Percentiles rank a stretch among this genome's conserved stretches.
These are phyloP conservation scores for Annulohypoxylon moriforme DNA, from an alignment of 495 filamentous ascomycete genomes.

Conservation along the genomic window DNA sequence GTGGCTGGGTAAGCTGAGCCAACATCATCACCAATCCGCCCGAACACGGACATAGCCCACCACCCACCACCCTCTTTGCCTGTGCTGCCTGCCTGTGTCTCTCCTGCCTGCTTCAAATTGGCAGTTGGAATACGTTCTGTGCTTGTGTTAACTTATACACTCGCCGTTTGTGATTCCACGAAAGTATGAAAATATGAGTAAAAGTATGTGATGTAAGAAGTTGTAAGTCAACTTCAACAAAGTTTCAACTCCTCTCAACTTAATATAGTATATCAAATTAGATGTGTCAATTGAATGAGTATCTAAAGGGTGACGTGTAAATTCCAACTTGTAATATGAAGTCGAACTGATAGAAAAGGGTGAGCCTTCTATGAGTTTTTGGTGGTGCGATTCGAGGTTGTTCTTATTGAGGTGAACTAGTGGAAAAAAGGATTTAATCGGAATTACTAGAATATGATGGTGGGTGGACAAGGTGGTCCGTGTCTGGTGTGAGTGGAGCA, in stretches of 20 bases:
- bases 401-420: slow-evolving; percentile 8
- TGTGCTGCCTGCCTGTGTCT: background rate
- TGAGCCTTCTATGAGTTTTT: background rate
- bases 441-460: slow-evolving; percentile 17
- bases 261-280: background rate
- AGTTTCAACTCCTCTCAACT: background rate
- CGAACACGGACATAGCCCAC: slow-evolving; percentile 18
- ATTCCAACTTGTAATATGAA: background rate
- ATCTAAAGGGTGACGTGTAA: background rate
- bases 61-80: background rate
- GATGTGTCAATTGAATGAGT: background rate
- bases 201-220: background rate
- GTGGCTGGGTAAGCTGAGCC: slow-evolving; percentile 40
- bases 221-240: background rate
- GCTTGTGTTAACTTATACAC: background rate
- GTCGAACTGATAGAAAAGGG: background rate
- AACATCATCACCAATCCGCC: slow-evolving; percentile 17
- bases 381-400: slow-evolving; percentile 2
- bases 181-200: background rate
- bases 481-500: slow-evolving; percentile 14
- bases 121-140: background rate
- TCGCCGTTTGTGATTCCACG: background rate
- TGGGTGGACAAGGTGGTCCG: slow-evolving; percentile 23
- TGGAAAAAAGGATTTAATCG: background rate
- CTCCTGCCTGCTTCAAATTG: slow-evolving; percentile 11